Evolutionary conservation across 305 asterid genomes (phyloP).

Genomic region (Stenogyne calaminthoides): DNA sequence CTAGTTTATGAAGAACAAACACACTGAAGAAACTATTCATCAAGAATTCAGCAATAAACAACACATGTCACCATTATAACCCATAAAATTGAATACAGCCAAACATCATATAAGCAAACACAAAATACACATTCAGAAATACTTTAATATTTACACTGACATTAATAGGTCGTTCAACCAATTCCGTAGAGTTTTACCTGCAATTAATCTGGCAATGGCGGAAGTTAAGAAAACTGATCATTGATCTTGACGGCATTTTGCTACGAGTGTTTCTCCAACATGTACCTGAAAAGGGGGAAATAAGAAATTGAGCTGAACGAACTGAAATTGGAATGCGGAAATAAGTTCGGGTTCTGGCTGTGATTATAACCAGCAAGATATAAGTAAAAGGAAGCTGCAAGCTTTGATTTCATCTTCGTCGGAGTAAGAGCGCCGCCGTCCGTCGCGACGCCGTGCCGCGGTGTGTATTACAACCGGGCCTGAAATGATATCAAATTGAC

Average conservation of each 20-base stretch:
- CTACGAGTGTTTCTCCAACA: slow-evolving; percentile 27
- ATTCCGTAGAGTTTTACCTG: slow-evolving; percentile 36
- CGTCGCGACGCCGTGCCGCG: slow-evolving; percentile 21
- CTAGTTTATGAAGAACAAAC: not conserved
- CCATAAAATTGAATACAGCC: slow-evolving; percentile 10
- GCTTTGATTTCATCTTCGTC: slow-evolving; percentile 44
- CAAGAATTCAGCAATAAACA: not conserved
- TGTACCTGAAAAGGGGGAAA: slow-evolving; percentile 29
- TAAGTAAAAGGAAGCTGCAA: slow-evolving; percentile 39
- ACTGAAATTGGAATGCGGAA: not conserved
- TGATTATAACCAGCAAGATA: slow-evolving; percentile 34
- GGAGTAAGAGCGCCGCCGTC: slow-evolving; percentile 23
- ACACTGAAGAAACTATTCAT: not conserved
- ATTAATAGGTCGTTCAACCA: not conserved
- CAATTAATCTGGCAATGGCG: slow-evolving; percentile 25
- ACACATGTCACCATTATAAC: not conserved
- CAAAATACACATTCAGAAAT: not conserved
- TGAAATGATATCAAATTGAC: not conserved
- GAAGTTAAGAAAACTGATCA: not conserved
- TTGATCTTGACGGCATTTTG: slow-evolving; percentile 26
- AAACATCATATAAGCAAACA: not conserved
- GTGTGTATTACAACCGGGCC: slow-evolving; percentile 17
- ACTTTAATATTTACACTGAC: not conserved
- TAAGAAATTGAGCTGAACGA: not conserved
- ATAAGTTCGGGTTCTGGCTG: slow-evolving; percentile 31